Base-by-base conservation (phyloP, 2,329 filamentous ascomycete genomes). In the Cordyceps pruinosa region DNA sequence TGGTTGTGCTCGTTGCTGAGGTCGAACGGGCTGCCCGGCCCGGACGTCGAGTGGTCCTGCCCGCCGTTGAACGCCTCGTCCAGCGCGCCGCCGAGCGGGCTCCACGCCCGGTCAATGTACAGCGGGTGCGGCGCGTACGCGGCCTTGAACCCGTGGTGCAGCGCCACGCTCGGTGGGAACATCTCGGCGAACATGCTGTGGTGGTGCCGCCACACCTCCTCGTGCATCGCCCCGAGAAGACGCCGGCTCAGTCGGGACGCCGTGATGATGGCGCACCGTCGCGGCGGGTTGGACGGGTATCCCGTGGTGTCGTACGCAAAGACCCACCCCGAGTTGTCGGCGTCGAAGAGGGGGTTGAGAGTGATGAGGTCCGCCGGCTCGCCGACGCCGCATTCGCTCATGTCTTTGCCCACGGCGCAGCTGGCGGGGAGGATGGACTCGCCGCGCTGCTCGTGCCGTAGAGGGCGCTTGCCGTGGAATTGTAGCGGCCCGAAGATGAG, bases 61-160 rank as follows among this genome's bases (percentile, higher is more conserved):
- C 87, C 87, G 28, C 82, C 85, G 66, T 96, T 95, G 77, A 95
- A 93, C 9, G 88, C 83, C n/a, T 77, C 77, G 61, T 91, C 88
- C 4, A 89, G 78, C 59, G 88, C 86, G 34, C 63, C 64, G 15
- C 78, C 77, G 4, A 81, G 75, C 0, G 86, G 84, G 6, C 77
- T 75, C 90, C 90, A 96, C 44, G 81, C 78, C 21, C 90, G 83
- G 69, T 94, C 90, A 13, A 90, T 74, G 70, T 85, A 94, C 46
- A 94, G 83, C 0, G 90, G 88, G 61, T 96, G 90, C 0, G 90
- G 90, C 0, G 87, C 89, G 65, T 86, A 89, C 0, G 89, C 85
- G 23, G 87, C 88, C 72, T 92, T 92, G 65, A 90, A 77, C 1
- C 88, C 88, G 65, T 89, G 88, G 63, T 90, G 88, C 5, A 92